phyloP scores from a whole-genome alignment of 306 rosid species.

The Cicer cuneatum region DNA sequence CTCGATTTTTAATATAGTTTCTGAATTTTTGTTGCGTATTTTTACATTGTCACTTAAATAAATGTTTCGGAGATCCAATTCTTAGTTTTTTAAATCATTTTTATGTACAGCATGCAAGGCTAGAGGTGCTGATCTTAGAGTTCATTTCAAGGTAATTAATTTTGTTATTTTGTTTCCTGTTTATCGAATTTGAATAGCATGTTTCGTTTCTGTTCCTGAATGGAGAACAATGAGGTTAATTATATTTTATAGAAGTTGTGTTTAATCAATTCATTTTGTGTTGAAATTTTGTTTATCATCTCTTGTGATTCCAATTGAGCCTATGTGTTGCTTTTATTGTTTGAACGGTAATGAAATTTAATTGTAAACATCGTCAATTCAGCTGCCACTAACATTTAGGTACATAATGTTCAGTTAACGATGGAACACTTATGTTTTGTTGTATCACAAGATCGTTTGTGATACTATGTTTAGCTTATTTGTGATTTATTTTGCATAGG shows the following conservation, averaged over 20 bases:
- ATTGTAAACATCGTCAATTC: neutral
- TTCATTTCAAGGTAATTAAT: conserved; percentile 80
- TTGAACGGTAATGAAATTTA: neutral
- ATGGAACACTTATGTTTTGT: too few relatives aligned
- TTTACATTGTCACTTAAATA: too few relatives aligned
- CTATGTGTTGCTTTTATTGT: neutral
- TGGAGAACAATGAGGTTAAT: too few relatives aligned
- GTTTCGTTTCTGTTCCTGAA: neutral
- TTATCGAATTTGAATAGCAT: neutral
- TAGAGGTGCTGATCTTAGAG: conserved; percentile 85
- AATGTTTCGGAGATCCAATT: neutral
- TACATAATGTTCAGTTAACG: too few relatives aligned
- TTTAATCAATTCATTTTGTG: too few relatives aligned
- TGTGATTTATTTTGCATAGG: too few relatives aligned
- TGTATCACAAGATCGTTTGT: too few relatives aligned
- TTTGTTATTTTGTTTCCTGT: neutral
- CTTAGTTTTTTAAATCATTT: neutral
- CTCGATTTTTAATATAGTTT: too few relatives aligned
- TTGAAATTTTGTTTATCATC: neutral
- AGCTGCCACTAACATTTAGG: neutral
- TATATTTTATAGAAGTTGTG: too few relatives aligned
- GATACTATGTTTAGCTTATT: too few relatives aligned
- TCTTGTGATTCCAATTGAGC: neutral
- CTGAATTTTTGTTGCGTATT: too few relatives aligned
- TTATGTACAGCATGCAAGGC: conserved; percentile 90